Evolutionary conservation across 2,329 filamentous ascomycete genomes (phyloP), one percentile per base, ranked within the genome.

Genomic region (Atkinsonella hypoxylon): DNA sequence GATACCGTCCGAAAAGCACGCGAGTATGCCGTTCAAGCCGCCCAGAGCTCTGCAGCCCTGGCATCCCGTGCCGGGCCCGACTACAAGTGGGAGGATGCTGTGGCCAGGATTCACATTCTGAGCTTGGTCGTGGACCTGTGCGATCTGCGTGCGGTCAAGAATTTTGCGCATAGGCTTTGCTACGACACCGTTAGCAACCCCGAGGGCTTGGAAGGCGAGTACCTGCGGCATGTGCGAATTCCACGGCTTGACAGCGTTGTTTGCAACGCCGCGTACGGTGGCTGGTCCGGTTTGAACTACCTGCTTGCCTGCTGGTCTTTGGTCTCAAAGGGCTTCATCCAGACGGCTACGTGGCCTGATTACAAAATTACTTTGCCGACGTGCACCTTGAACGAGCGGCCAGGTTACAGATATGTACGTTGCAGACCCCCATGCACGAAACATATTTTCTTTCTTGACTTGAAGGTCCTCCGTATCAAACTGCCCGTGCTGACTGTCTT

Each of bases 181-280:
- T 55, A 60, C 45, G 70, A 71, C 44, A 67, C 66, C 0, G 58
- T 81, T 36, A 68, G 65, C 58, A 75, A 76, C 53, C 71, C 71
- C 13, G 67, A 66, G 11, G 66, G 65, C 4, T 55, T 63, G 38
- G 61, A 65, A 45, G 59, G 58, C 41, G 66, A 68, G 54, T 64
- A 65, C 36, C 61, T 74, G 38, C 62, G 61, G 18, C 65, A 71
- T 39, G 69, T 79, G 18, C 68, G 67, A 18, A 72, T 89, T 40
- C 83, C 87, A 1, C 81, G 83, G 55, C 73, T 98, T 31, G 89
- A 97, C 66, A 78, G 78, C 2, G 74, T 93, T 20, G 74, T 97
- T 38, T 83, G 87, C 64, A 96, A 96, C 66, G 91, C 91, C 15
- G 93, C 90, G 0, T 84, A 91, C 39, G 89, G 89, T 20, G 89